These are phyloP conservation scores for Phytophthora aleatoria DNA, from an alignment of 352 stramenopile species.

Conservation along the genomic window DNA sequence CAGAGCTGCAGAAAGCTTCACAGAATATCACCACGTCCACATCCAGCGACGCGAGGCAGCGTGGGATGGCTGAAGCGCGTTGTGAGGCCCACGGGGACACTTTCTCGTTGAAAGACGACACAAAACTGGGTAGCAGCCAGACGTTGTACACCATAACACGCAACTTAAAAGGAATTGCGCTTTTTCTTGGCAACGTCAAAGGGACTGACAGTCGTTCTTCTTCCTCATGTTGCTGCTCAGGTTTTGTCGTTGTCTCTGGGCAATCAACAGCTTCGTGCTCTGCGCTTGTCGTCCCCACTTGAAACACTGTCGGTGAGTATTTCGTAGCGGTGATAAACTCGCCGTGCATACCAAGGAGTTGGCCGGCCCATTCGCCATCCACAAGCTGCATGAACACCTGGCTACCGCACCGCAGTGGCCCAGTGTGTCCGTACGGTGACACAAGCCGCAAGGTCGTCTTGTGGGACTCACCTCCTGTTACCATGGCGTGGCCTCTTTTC, in stretches of 20 bases:
- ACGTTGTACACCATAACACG: constrained; percentile 79
- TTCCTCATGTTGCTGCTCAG: not conserved
- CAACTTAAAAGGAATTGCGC: constrained; percentile 39
- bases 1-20: constrained; percentile 60
- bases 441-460: constrained; percentile 56
- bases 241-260: constrained; percentile 8
- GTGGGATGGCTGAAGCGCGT: constrained; percentile 60
- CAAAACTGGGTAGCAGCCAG: constrained; percentile 66
- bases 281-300: constrained; percentile 14
- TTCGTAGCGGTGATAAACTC: constrained; percentile 56
- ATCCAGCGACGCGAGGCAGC: constrained; percentile 40
- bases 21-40: constrained; percentile 77
- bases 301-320: constrained; percentile 51
- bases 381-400: constrained; percentile 62
- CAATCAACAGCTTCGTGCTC: constrained; percentile 10
- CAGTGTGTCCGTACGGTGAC: constrained; percentile 55
- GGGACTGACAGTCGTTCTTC: not conserved
- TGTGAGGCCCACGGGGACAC: constrained; percentile 54
- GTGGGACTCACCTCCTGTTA: constrained; percentile 34
- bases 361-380: constrained; percentile 49
- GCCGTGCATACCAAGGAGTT: constrained; percentile 54
- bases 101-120: constrained; percentile 68
- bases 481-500: constrained; percentile 64
- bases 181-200: not conserved
- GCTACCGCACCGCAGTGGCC: constrained; percentile 51